phyloP scores from a whole-genome alignment of 345 rosid genomes.

The Luvunga scandens region DNA sequence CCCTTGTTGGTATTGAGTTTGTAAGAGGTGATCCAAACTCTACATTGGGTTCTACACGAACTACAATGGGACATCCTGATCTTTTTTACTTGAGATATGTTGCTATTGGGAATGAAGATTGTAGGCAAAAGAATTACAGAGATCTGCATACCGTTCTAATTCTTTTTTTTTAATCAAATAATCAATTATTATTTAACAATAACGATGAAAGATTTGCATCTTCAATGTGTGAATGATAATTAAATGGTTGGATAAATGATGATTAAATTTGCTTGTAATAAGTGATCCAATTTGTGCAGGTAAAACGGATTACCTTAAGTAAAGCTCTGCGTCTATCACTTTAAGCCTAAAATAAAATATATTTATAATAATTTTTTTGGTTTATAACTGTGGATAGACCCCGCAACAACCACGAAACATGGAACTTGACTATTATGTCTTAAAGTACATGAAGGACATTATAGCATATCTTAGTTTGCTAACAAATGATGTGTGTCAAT shows the following conservation, averaged over 20 bases:
- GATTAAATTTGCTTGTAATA: not conserved
- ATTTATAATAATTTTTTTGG: too few relatives aligned
- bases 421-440: too few relatives aligned
- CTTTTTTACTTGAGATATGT: slow-evolving; percentile 91
- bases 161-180: not conserved
- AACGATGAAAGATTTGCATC: not conserved
- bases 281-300: too few relatives aligned
- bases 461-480: too few relatives aligned
- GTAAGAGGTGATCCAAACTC: slow-evolving; percentile 74
- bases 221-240: not conserved
- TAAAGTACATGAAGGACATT: too few relatives aligned
- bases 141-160: slow-evolving; percentile 40
- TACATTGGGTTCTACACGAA: slow-evolving; percentile 83
- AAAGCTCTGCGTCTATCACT: too few relatives aligned
- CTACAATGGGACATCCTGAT: slow-evolving; percentile 78
- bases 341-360: too few relatives aligned
- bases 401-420: too few relatives aligned
- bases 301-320: too few relatives aligned
- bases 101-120: slow-evolving; percentile 92
- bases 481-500: too few relatives aligned
- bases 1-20: slow-evolving; percentile 87
- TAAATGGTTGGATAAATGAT: not conserved
- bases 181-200: not conserved
- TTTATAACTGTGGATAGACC: too few relatives aligned
- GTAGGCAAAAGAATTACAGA: slow-evolving; percentile 76